Evolutionary conservation across 768 basidiomycete species (phyloP).

Genomic region (Leccinum uliginosum): DNA sequence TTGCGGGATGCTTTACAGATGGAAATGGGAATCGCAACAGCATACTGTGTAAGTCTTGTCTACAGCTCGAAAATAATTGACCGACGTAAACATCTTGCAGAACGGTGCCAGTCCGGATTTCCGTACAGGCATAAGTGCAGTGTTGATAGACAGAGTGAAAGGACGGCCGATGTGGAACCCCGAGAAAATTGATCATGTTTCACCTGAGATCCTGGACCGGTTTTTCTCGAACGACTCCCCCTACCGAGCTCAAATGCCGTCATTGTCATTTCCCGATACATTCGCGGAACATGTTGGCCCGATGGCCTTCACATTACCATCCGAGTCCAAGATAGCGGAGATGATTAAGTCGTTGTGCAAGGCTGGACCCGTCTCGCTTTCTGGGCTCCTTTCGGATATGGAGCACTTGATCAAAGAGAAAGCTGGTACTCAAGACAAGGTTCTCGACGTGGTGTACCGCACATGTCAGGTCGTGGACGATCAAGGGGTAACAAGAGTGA

Average conservation of each 20-base stretch:
- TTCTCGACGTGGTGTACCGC: slow-evolving; percentile 70
- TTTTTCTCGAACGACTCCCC: slow-evolving; percentile 65
- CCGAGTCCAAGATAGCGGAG: slow-evolving; percentile 66
- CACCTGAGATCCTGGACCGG: slow-evolving; percentile 48
- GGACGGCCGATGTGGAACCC: slow-evolving; percentile 72
- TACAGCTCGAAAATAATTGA: slow-evolving; percentile 3
- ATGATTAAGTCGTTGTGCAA: slow-evolving; percentile 41
- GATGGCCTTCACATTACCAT: slow-evolving; percentile 60
- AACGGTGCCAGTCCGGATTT: slow-evolving; percentile 82
- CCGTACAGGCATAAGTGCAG: slow-evolving; percentile 68
- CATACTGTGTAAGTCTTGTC: slow-evolving; percentile 71
- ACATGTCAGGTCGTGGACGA: slow-evolving; percentile 60
- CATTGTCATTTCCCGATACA: slow-evolving; percentile 39
- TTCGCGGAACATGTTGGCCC: slow-evolving; percentile 22
- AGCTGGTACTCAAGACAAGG: slow-evolving; percentile 68
- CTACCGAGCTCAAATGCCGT: slow-evolving; percentile 43
- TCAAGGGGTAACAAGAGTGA: slow-evolving; percentile 27
- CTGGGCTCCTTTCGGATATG: slow-evolving; percentile 22
- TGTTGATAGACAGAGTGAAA: slow-evolving; percentile 51
- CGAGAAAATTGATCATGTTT: slow-evolving; percentile 53
- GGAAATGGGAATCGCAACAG: slow-evolving; percentile 86
- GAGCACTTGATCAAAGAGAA: slow-evolving; percentile 30
- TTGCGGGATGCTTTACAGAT: slow-evolving; percentile 70
- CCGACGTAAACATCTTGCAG: slow-evolving; percentile 36
- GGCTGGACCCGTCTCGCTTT: slow-evolving; percentile 39